phyloP scores from a whole-genome alignment of 139 green algal genomes.

The Bryopsis sp. region DNA sequence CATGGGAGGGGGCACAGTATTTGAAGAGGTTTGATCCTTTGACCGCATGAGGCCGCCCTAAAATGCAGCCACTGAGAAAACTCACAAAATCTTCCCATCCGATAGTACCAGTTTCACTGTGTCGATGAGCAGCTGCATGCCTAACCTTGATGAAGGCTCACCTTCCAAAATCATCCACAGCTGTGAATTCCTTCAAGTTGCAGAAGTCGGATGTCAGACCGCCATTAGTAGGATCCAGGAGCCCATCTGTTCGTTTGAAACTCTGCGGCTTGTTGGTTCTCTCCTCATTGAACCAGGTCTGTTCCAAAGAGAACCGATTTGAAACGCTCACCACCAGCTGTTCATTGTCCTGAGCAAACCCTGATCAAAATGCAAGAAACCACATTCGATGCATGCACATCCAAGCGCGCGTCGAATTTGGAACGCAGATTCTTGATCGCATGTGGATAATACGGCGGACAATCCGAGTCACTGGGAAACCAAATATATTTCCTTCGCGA shows the following conservation, averaged over 20 bases:
- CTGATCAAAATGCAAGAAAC: neutral
- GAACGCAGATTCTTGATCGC: too few species aligned
- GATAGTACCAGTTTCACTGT: neutral
- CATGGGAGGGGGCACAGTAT: constrained; percentile 55
- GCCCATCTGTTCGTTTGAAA: constrained; percentile 27
- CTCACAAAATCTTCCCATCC: neutral
- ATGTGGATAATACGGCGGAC: too few species aligned
- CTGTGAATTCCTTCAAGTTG: constrained; percentile 46
- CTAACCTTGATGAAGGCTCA: neutral
- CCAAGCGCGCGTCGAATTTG: neutral
- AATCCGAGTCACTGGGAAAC: too few species aligned
- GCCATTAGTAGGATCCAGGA: constrained; percentile 35
- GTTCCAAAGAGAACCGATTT: constrained; percentile 33
- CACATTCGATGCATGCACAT: neutral
- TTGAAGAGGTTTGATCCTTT: constrained; percentile 82
- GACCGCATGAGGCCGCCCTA: constrained; percentile 42
- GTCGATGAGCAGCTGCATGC: neutral
- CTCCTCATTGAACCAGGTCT: constrained; percentile 58
- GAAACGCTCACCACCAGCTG: constrained; percentile 55
- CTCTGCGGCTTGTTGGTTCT: constrained; percentile 64
- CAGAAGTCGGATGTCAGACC: constrained; percentile 64
- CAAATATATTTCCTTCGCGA: too few species aligned
- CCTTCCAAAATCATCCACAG: constrained; percentile 45
- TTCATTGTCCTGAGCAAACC: constrained; percentile 29
- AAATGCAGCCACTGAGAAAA: constrained; percentile 24